Base-by-base conservation (phyloP, 345 rosid genomes). In the Anacardium occidentale region DNA sequence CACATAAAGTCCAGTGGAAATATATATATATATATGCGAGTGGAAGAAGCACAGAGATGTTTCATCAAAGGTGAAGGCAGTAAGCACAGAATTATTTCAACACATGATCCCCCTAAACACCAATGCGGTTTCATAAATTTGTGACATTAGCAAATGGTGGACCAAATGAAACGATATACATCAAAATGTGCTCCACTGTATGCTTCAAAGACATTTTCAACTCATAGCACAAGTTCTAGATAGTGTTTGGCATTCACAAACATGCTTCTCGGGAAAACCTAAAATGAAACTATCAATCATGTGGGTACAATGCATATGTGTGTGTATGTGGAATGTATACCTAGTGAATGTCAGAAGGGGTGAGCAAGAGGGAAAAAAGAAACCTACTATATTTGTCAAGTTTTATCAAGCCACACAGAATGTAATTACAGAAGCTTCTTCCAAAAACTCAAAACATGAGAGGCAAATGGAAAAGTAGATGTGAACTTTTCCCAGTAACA, bases 401-500 rank as follows among this genome's bases (percentile, higher is more conserved):
- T 57, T n/a, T 14, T 11, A 69, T 29, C 32, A 3, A n/a, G 5
- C 42, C 22, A 57, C 7, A 44, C n/a, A 52, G 55, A 26, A 72
- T 2, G 14, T 26, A 56, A 42, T 44, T 32, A 55, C 47, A 15
- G 40, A 26, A 29, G 69, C 13, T 51, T 57, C 68, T 20, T 51
- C 56, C 57, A 71, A 29, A 34, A 58, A 40, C 45, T 62, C 32
- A 26, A 62, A 61, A 40, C 53, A 73, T 7, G 26, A 34, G 5
- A 52, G 51, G 17, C 15, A 25, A 25, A 64, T 0, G n/a, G 17
- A 51, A 22, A 50, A 24, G 8, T 9, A 20, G 15, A n/a, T 34
- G 22, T 32, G 32, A n/a, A 37, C 40, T 37, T 37, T 37, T 37
- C 7, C 42, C 42, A 37, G 42, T 37, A 37, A 37, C 24, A 32